These are phyloP conservation scores for Paraurostyla sp. DNA, from an alignment of 73 alveolate species.

Conservation along the genomic window DNA sequence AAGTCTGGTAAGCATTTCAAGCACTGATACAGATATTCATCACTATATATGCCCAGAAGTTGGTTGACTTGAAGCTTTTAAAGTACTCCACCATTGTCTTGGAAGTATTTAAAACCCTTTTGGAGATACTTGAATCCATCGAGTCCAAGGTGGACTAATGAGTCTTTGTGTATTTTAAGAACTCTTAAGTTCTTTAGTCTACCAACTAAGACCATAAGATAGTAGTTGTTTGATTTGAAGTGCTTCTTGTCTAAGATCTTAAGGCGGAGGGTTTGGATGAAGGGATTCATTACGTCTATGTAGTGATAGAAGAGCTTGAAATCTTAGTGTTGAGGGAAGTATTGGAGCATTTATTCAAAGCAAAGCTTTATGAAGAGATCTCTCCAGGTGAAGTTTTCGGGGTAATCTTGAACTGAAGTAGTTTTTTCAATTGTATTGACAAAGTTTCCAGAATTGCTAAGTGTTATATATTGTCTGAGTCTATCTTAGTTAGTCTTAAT, in stretches of 20 bases:
- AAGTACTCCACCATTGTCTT: constrained; percentile 57
- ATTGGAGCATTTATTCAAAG: constrained; percentile 84
- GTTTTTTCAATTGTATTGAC: background rate
- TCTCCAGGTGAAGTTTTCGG: constrained; percentile 86
- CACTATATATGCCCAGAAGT: background rate
- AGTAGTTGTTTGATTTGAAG: constrained; percentile 74
- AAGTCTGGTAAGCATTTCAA: constrained; percentile 43
- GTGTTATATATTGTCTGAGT: background rate
- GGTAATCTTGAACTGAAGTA: constrained; percentile 51
- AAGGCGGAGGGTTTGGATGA: constrained; percentile 35
- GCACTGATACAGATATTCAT: constrained; percentile 38
- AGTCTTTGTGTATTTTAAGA: constrained; percentile 50
- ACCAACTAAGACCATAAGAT: constrained; percentile 62
- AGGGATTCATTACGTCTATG: constrained; percentile 76
- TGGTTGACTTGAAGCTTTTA: constrained; percentile 62
- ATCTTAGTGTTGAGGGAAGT: constrained; percentile 87
- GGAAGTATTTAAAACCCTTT: constrained; percentile 73
- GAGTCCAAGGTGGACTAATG: background rate
- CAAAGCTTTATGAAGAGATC: constrained; percentile 91
- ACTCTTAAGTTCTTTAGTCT: constrained; percentile 46
- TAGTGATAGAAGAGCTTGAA: constrained; percentile 82
- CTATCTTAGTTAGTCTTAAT: background rate
- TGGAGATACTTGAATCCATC: constrained; percentile 70
- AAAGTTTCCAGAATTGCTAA: background rate
- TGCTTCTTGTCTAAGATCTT: constrained; percentile 45